Evolutionary conservation across 345 rosid species (phyloP), one percentile per base, ranked within the genome.

Genomic region (Eutrema heterophyllum): DNA sequence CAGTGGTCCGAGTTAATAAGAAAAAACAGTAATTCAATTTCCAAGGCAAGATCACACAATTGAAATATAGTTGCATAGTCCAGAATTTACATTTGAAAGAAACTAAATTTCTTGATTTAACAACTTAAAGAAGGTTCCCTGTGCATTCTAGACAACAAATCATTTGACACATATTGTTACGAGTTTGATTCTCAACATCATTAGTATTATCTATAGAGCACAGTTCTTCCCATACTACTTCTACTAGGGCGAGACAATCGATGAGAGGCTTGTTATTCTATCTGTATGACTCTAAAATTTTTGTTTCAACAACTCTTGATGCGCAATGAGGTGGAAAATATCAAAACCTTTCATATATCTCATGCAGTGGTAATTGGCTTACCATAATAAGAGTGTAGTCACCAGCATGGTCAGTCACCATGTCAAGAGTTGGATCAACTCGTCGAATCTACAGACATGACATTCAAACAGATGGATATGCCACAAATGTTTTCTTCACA

Each of bases 321-420:
- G 24, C 1, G 24, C 24, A 21, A 21, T 21, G 24, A 21, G 24
- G 24, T 21, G 24, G 24, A 21, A 21, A 21, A 1, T 87, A 43
- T 43, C 46, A 5, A 43, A 43, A 43, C 15, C 16, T 1, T 43
- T 43, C 46, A 43, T 18, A 48, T 48, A 49, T 21, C 29, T 2
- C 11, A 21, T 49, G 54, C 93, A 12, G 33, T 35, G 65, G 36
- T 4, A 51, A 14, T 24, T 18, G 30, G 11, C 55, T 40, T 86
- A 93, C 98, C n/a, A 84, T 89, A 75, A 94, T 86, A 81, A 89
- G 98, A 21, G 85, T 83, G 81, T 94, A 94, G 83, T 93, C 98
- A 79, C 91, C 98, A 53, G 91, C 97, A 75, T 65, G 69, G 52
- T 94, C 97, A 61, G 96, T 96, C 81, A 87, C 97, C 90, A 94